Conservation (phyloP, 1,284 basidiomycete genomes). For the Spongispora temasekensis region DNA sequence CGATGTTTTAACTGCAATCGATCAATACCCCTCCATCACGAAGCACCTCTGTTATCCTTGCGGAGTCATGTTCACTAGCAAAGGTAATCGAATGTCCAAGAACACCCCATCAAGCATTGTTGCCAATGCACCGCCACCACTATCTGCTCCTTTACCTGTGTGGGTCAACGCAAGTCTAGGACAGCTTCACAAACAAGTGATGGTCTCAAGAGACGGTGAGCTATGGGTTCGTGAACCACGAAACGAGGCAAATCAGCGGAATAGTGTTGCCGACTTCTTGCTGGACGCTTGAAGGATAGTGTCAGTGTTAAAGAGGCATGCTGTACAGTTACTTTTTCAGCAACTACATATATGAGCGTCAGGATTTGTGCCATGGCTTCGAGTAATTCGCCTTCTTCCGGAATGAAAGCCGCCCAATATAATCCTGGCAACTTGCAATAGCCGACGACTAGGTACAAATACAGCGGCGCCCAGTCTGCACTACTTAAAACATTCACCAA, state of each 20-base stretch:
- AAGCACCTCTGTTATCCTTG: slow-evolving; percentile 72
- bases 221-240: slow-evolving; percentile 22
- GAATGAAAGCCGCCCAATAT: slow-evolving; percentile 3
- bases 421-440: slow-evolving; percentile 17
- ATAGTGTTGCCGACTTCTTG: slow-evolving; percentile 39
- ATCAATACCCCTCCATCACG: slow-evolving; percentile 41
- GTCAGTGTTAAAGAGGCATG: too few species aligned
- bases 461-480: slow-evolving; percentile 12
- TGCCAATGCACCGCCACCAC: slow-evolving; percentile 1
- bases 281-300: slow-evolving; percentile 23
- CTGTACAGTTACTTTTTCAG: too few species aligned
- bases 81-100: slow-evolving; percentile 48
- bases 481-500: slow-evolving; percentile 8
- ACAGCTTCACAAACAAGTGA: not conserved
- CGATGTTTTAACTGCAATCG: slow-evolving; percentile 21
- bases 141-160: slow-evolving; percentile 36
- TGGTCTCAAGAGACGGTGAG: slow-evolving; percentile 12
- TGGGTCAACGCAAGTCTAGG: slow-evolving; percentile 34
- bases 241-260: slow-evolving; percentile 34
- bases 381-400: too few species aligned
- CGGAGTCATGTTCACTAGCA: slow-evolving; percentile 69
- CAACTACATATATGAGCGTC: too few species aligned
- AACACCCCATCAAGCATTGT: not conserved
- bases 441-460: slow-evolving; percentile 37
- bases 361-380: too few species aligned